A percentile compares a stretch with the other conserved stretches of the same genome.
Evolutionary conservation across 2,329 filamentous ascomycete species (phyloP).

Genomic region (Sporothrix globosa): DNA sequence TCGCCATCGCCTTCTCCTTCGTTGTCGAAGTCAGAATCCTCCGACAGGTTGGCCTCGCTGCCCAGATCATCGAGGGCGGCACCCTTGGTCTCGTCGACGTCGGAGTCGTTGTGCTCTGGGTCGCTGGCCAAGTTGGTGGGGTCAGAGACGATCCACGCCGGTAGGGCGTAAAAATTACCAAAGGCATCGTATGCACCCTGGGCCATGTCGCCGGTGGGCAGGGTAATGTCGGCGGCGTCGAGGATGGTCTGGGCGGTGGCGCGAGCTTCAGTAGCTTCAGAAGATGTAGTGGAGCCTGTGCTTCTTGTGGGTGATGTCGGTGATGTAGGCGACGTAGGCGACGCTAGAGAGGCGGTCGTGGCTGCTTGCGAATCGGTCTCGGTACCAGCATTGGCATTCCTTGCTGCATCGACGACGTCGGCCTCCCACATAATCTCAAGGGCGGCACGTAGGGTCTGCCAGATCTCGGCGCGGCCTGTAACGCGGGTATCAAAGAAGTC

Average conservation of each 20-base stretch:
- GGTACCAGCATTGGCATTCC: neutral
- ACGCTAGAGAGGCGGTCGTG: neutral
- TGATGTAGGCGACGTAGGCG: neutral
- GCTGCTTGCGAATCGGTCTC: neutral
- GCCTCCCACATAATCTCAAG: conserved; percentile 68
- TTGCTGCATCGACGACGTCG: conserved; percentile 28
- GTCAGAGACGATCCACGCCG: conserved; percentile 69
- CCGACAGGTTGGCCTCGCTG: conserved; percentile 14
- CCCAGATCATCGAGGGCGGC: conserved; percentile 33
- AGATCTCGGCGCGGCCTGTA: conserved; percentile 75
- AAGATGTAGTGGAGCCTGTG: conserved; percentile 39
- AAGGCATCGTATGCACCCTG: conserved; percentile 73
- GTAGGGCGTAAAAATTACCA: conserved; percentile 70
- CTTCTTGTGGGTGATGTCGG: conserved; percentile 30
- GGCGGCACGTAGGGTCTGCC: conserved; percentile 72
- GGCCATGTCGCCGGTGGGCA: conserved; percentile 72
- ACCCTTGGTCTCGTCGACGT: conserved; percentile 39
- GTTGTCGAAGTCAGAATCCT: conserved; percentile 37
- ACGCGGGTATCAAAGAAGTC: conserved; percentile 93
- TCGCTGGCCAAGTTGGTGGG: conserved; percentile 58
- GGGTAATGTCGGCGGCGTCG: conserved; percentile 73
- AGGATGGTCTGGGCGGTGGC: conserved; percentile 79
- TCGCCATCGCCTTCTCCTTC: conserved; percentile 31
- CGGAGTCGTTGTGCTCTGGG: conserved; percentile 32
- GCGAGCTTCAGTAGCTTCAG: conserved; percentile 50